phyloP scores from a whole-genome alignment of 192 early-diverging fungal species.

The Coemansia erecta region DNA sequence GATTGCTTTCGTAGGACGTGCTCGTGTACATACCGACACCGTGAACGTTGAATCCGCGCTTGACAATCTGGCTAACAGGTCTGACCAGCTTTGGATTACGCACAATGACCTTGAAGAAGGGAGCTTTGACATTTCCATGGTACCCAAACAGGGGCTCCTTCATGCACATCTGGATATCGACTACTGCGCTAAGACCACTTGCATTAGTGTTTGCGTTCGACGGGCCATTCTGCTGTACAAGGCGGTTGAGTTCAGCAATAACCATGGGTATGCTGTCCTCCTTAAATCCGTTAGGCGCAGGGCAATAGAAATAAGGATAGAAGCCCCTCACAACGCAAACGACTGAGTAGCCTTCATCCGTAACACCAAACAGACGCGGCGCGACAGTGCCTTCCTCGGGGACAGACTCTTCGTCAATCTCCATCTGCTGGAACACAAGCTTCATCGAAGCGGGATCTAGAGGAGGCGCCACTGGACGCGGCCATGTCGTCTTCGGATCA shows the following conservation, averaged over 20 bases:
- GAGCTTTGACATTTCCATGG: constrained; percentile 74
- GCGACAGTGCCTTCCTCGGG: constrained; percentile 53
- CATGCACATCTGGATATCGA: constrained; percentile 61
- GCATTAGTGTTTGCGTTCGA: constrained; percentile 5
- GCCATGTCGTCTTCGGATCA: constrained; percentile 29
- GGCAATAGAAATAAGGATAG: constrained; percentile 91
- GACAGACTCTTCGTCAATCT: constrained; percentile 81
- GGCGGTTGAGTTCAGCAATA: constrained; percentile 37
- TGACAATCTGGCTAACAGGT: constrained; percentile 37
- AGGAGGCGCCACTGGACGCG: constrained; percentile 22
- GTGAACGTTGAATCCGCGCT: constrained; percentile 59
- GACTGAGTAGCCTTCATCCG: constrained; percentile 87
- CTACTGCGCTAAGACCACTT: constrained; percentile 14
- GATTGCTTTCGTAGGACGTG: constrained; percentile 83
- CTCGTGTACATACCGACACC: constrained; percentile 55
- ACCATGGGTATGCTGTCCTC: constrained; percentile 56
- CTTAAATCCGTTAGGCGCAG: constrained; percentile 78
- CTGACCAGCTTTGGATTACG: constrained; percentile 56
- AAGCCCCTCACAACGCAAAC: constrained; percentile 89
- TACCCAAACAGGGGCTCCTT: constrained; percentile 87
- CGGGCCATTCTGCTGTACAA: constrained; percentile 14
- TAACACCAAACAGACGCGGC: constrained; percentile 83
- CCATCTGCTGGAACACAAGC: constrained; percentile 94
- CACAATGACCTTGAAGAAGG: constrained; percentile 77
- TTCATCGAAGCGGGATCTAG: constrained; percentile 23